Percentiles rank a stretch among this genome's conserved stretches.
Evolutionary conservation across 1,139 yeast genomes (phyloP).

Genomic region (Candida smagusa): DNA sequence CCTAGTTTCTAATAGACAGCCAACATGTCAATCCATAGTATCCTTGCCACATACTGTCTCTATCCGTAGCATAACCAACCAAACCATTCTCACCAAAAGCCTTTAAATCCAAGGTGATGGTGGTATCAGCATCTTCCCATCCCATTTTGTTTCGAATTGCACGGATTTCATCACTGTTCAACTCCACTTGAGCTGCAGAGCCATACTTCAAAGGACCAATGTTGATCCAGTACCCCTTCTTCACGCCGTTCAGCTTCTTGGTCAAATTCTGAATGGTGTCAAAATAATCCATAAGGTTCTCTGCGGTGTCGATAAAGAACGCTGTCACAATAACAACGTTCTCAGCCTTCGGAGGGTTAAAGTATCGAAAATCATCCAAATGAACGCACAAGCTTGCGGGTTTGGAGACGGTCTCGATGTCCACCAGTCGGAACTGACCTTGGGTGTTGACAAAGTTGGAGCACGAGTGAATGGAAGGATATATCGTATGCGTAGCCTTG

Average conservation of each 20-base stretch:
- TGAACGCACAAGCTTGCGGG: constrained; percentile 51
- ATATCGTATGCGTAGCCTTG: constrained; percentile 22
- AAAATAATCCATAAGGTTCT: constrained; percentile 69
- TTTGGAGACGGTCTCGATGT: constrained; percentile 29
- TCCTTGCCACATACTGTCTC: constrained; percentile 70
- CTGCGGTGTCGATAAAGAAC: constrained; percentile 85
- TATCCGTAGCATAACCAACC: constrained; percentile 59
- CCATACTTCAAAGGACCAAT: constrained; percentile 89
- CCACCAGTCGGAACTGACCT: constrained; percentile 52
- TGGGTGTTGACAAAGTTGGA: constrained; percentile 58
- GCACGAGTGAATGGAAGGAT: constrained; percentile 70
- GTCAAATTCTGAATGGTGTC: constrained; percentile 54
- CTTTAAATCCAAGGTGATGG: constrained; percentile 29
- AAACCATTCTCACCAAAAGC: constrained; percentile 17
- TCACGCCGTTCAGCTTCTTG: constrained; percentile 22
- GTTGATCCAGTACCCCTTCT: constrained; percentile 70
- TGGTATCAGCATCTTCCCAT: constrained; percentile 54
- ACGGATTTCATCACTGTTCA: constrained; percentile 61
- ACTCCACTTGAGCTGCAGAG: constrained; percentile 75
- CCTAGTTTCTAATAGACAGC: constrained; percentile 20
- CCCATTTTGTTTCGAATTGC: constrained; percentile 53
- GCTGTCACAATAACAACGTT: constrained; percentile 64
- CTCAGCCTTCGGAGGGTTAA: constrained; percentile 34
- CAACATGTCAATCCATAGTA: constrained; percentile 64
- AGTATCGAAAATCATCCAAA: constrained; percentile 65